Base-by-base conservation (phyloP, 1,284 basidiomycete species). In the Schizophyllum commune region DNA sequence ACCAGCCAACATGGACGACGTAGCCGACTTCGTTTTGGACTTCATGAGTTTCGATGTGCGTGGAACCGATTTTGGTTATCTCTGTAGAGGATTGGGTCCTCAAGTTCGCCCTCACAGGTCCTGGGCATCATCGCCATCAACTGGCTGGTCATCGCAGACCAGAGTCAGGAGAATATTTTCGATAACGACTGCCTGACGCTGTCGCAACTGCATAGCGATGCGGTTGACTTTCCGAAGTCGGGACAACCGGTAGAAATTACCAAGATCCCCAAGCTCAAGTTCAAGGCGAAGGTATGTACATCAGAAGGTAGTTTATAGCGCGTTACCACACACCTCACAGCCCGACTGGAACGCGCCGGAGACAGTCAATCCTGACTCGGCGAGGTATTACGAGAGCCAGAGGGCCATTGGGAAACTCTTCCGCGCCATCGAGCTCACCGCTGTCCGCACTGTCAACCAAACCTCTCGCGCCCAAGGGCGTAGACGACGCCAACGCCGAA, bases 11-110 rank as follows among this genome's bases (percentile, higher is more conserved):
- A 88, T 86, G 77, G 74, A 69, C 17, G 92, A 88, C 71, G 85
- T 91, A 1, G 85, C 83, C 1, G 83, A 89, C 56, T 92, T 91
- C 68, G 82, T 91, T 15, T 78, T 87, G 58, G 85, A 90, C 61
- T 91, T 83, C 63, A 86, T 89, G 64, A 83, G 77, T 65, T 85
- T 80, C 58, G 86, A 90, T 69, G 83, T 86, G 62, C 60, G 78
- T 65, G 4, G 33, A 47, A 7, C 7, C 54, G 55, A 63, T 68
- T 65, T 63, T 39, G 52, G 56, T 51, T 60, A 4, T 5, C 8
- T 8, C 52, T 7, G n/a, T 54, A n/a, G 11, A 11, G 47, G 39
- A 32, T 32, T 22, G 54, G 57, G 32, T 60, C 39, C 51, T 22
- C n/a, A n/a, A n/a, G n/a, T n/a, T n/a, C n/a, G n/a, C n/a, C 56